Evolutionary conservation across 176 grass and related monocot genomes (phyloP).

Genomic region (Typha latifolia): DNA sequence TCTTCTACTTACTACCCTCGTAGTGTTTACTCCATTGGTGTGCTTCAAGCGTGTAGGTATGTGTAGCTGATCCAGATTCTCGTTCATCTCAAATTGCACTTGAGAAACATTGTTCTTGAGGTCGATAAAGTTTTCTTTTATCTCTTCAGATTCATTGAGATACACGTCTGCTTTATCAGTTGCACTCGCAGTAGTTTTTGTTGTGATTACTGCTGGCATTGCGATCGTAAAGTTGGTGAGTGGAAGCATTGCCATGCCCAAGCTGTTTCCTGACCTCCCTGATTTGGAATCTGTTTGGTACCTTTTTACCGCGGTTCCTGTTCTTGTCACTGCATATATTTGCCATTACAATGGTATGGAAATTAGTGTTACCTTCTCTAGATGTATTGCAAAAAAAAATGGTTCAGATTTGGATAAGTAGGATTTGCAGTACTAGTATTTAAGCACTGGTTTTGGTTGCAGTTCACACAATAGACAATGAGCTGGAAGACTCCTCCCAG

Average conservation of each 20-base stretch:
- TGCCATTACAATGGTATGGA: constrained; percentile 92
- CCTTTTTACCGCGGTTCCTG: constrained; percentile 77
- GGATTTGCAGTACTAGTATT: not conserved
- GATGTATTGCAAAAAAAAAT: not conserved
- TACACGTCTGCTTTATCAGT: constrained; percentile 88
- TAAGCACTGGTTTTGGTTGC: constrained; percentile 15
- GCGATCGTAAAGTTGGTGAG: constrained; percentile 66
- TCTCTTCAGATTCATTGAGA: constrained; percentile 75
- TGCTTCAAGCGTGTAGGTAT: constrained; percentile 85
- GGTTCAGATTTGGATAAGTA: not conserved
- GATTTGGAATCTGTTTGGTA: constrained; percentile 80
- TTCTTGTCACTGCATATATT: constrained; percentile 86
- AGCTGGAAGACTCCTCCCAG: constrained; percentile 68
- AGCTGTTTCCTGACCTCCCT: constrained; percentile 63
- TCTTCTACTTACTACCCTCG: constrained; percentile 52
- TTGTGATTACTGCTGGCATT: constrained; percentile 86
- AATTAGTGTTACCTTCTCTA: not conserved
- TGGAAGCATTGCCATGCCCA: constrained; percentile 73
- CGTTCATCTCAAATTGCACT: too few species aligned
- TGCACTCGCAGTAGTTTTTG: constrained; percentile 73
- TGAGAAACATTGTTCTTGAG: not conserved
- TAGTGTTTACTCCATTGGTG: constrained; percentile 62
- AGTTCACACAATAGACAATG: constrained; percentile 89
- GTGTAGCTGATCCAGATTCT: not conserved
- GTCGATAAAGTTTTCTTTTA: constrained; percentile 11